These are phyloP conservation scores for Didymella sp. DNA, from an alignment of 2,329 filamentous ascomycete genomes.

Conservation along the genomic window DNA sequence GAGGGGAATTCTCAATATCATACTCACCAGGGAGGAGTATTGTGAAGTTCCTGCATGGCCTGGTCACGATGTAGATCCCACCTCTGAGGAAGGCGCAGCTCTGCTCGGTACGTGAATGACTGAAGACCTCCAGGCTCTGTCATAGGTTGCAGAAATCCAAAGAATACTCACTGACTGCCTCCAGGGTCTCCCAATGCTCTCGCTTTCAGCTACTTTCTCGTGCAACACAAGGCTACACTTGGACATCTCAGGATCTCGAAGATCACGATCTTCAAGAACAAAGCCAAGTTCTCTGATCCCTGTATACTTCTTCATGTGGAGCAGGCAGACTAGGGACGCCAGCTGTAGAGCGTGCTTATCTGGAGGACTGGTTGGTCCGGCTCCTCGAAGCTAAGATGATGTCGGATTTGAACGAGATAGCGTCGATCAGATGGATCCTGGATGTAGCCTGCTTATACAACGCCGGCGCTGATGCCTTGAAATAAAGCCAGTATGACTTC, in stretches of 20 bases:
- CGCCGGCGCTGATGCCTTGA: neutral
- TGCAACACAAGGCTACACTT: conserved; percentile 16
- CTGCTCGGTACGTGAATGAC: conserved; percentile 4
- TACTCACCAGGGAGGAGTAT: conserved; percentile 1
- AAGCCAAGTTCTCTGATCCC: conserved; percentile 4
- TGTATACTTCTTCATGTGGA: conserved; percentile 13
- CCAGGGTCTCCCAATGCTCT: conserved; percentile 17
- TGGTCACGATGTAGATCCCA: conserved; percentile 1
- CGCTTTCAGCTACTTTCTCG: conserved; percentile 15
- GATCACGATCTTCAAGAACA: conserved; percentile 12
- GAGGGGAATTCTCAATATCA: neutral
- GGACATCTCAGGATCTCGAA: conserved; percentile 13
- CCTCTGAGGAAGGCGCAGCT: conserved; percentile 5
- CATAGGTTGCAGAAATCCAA: neutral
- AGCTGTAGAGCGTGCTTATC: neutral
- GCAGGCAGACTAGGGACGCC: neutral
- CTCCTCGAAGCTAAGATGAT: neutral
- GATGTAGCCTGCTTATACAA: neutral
- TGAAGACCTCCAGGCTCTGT: neutral
- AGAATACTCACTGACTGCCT: neutral
- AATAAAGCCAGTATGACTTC: neutral
- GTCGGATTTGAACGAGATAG: neutral
- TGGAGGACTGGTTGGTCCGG: neutral
- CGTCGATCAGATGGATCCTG: too few relatives aligned
- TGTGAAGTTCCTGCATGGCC: conserved; percentile 9